Conservation (phyloP, 2,329 filamentous ascomycete species). For the Colletotrichum sp. region DNA sequence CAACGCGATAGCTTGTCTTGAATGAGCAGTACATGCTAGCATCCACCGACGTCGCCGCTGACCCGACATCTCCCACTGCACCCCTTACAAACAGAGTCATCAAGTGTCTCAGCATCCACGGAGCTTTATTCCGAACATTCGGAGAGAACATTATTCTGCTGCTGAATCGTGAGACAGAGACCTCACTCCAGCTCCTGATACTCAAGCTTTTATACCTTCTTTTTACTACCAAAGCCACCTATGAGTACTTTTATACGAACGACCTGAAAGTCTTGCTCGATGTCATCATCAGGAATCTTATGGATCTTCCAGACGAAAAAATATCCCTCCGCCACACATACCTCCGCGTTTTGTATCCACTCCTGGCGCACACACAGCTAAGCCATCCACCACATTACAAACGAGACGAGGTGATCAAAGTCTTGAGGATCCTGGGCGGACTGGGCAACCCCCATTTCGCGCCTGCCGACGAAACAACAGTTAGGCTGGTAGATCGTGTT, state of each 20-base stretch:
- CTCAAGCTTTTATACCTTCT: conserved; percentile 94
- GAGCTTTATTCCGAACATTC: conserved; percentile 87
- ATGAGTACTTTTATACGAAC: conserved; percentile 99
- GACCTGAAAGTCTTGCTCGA: conserved; percentile 93
- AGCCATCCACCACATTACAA: conserved; percentile 90
- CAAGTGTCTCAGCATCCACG: conserved; percentile 84
- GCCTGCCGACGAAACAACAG: conserved; percentile 79
- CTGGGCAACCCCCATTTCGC: conserved; percentile 76
- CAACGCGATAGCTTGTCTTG: conserved; percentile 74
- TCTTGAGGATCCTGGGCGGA: conserved; percentile 75
- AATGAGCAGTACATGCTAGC: conserved; percentile 98
- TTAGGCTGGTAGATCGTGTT: conserved; percentile 79
- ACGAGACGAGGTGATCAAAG: conserved; percentile 78
- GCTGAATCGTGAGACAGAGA: conserved; percentile 93
- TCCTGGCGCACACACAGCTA: conserved; percentile 91
- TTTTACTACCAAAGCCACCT: conserved; percentile 89
- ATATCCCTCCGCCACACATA: conserved; percentile 87
- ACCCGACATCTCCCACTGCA: conserved; percentile 43
- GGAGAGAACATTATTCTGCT: conserved; percentile 97
- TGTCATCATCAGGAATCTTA: conserved; percentile 94
- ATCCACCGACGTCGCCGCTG: conserved; percentile 56
- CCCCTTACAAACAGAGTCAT: conserved; percentile 90
- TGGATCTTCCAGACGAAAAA: conserved; percentile 89
- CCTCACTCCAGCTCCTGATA: conserved; percentile 93
- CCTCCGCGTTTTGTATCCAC: conserved; percentile 86